Evolutionary conservation across 768 basidiomycete genomes (phyloP).

Genomic region (Tylopilus plumbeoviolaceoides): DNA sequence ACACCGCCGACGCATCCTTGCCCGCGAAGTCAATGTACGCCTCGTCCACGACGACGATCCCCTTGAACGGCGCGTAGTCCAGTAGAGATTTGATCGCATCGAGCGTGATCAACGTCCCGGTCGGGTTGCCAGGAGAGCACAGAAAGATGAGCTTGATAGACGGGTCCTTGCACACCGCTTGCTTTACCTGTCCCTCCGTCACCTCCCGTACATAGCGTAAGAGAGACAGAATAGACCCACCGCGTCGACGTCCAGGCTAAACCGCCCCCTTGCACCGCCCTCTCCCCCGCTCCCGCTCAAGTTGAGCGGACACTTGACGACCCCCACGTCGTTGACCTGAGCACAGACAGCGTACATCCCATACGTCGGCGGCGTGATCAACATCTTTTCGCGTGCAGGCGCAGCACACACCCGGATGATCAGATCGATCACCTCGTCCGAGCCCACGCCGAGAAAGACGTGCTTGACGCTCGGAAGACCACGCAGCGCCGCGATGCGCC

Average conservation of each 20-base stretch:
- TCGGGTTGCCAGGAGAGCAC: slow-evolving; percentile 97
- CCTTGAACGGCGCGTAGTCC: slow-evolving; percentile 79
- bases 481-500: slow-evolving; percentile 68
- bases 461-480: slow-evolving; percentile 58
- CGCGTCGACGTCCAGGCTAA: slow-evolving; percentile 70
- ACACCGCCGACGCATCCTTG: slow-evolving; percentile 55
- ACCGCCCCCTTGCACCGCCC: slow-evolving; percentile 66
- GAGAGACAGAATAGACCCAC: slow-evolving; percentile 39
- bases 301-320: slow-evolving; percentile 74
- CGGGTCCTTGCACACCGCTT: slow-evolving; percentile 62
- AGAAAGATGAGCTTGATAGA: slow-evolving; percentile 89
- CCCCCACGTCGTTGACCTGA: slow-evolving; percentile 87
- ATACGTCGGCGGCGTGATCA: slow-evolving; percentile 93
- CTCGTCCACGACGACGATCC: slow-evolving; percentile 92
- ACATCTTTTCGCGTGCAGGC: slow-evolving; percentile 75
- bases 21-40: slow-evolving; percentile 95
- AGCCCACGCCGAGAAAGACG: slow-evolving; percentile 94
- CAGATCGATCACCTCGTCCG: slow-evolving; percentile 94
- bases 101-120: slow-evolving; percentile 81
- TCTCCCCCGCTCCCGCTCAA: slow-evolving; percentile 58
- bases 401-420: slow-evolving; percentile 85
- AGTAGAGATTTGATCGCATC: slow-evolving; percentile 63
- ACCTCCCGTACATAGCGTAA: neutral
- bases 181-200: slow-evolving; percentile 55
- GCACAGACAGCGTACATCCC: slow-evolving; percentile 97